phyloP scores from a whole-genome alignment of 371 early-diverging fungal genomes.

The Saksenaea vasiformis region DNA sequence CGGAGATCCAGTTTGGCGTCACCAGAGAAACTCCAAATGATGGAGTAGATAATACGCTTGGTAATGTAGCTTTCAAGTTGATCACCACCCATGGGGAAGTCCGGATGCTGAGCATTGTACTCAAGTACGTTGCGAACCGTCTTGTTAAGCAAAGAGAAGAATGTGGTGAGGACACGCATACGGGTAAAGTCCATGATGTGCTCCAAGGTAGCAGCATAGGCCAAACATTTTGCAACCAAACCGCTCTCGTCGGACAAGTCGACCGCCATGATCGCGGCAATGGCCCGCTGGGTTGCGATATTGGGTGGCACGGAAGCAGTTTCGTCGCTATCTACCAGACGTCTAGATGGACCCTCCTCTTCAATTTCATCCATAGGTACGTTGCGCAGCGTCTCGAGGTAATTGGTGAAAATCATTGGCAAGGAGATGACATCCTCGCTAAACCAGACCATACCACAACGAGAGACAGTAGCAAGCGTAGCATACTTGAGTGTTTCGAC shows the following conservation, averaged over 20 bases:
- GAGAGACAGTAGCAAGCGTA: constrained; percentile 97
- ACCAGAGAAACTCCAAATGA: constrained; percentile 97
- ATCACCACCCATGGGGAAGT: constrained; percentile 87
- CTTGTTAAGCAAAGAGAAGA: constrained; percentile 92
- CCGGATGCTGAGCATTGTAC: constrained; percentile 88
- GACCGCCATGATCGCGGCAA: constrained; percentile 73
- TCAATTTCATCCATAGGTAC: constrained; percentile 85
- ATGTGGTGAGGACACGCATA: constrained; percentile 82
- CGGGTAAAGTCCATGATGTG: constrained; percentile 98
- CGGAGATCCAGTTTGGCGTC: constrained; percentile 83
- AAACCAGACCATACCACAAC: constrained; percentile 99
- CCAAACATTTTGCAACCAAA: constrained; percentile 75
- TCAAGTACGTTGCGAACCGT: constrained; percentile 83
- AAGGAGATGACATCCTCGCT: constrained; percentile 88
- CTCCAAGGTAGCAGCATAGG: constrained; percentile 69
- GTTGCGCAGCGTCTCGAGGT: constrained; percentile 77
- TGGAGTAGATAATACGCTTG: constrained; percentile 78
- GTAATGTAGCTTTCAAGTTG: constrained; percentile 78
- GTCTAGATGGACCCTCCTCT: constrained; percentile 54
- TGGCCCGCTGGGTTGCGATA: constrained; percentile 71
- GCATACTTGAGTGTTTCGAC: constrained; percentile 97
- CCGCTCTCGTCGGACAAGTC: constrained; percentile 74
- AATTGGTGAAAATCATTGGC: constrained; percentile 82
- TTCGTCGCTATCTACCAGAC: constrained; percentile 51
- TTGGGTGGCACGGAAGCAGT: constrained; percentile 59